phyloP scores from a whole-genome alignment of 805 yeast species.

The Schizosaccharomyces cryophilus region DNA sequence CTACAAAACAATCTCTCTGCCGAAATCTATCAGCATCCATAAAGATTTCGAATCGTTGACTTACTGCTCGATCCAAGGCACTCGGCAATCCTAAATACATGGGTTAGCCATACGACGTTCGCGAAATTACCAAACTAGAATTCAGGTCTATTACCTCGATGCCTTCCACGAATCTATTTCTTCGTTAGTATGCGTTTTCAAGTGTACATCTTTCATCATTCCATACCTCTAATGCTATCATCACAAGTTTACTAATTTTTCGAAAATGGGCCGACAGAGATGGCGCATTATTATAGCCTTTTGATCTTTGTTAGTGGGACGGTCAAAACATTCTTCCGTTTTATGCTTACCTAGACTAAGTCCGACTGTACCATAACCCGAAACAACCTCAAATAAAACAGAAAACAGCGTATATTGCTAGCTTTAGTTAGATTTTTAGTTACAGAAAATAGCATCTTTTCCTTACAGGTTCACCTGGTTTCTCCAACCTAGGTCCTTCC shows the following conservation, averaged over 20 bases:
- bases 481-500: conserved; percentile 37
- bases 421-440: background rate
- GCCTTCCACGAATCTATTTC: conserved; percentile 83
- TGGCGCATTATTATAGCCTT: conserved; percentile 13
- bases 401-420: conserved; percentile 44
- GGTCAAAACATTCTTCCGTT: background rate
- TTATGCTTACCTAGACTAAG: conserved; percentile 61
- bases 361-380: conserved; percentile 95
- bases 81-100: background rate
- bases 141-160: conserved; percentile 44
- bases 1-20: no score
- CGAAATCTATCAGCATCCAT: background rate
- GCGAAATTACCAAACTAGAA: background rate
- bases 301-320: conserved; percentile 8
- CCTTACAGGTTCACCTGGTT: background rate
- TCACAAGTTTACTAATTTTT: conserved; percentile 52
- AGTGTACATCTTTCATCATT: background rate
- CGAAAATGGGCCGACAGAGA: conserved; percentile 60
- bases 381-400: conserved; percentile 63
- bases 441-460: background rate
- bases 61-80: background rate
- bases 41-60: background rate
- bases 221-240: conserved; percentile 18
- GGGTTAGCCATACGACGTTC: background rate
- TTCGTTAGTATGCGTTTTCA: conserved; percentile 18